Evolutionary conservation across 345 rosid genomes (phyloP).

Genomic region (Alliaria petiolata): DNA sequence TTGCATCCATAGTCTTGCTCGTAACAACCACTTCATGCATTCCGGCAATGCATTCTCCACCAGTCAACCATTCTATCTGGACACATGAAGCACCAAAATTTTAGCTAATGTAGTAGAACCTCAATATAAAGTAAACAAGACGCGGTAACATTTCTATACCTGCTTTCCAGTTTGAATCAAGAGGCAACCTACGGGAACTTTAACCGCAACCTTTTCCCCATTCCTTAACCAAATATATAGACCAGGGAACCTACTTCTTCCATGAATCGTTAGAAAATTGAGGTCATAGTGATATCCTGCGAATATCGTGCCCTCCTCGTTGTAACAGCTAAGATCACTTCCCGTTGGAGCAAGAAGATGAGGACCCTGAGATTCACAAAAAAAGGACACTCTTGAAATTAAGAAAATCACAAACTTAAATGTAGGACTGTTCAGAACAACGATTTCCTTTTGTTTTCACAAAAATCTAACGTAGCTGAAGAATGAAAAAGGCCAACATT

Average conservation of each 20-base stretch:
- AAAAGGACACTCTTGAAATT: neutral
- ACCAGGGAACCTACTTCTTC: conserved; percentile 97
- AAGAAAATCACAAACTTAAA: neutral
- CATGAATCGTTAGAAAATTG: conserved; percentile 91
- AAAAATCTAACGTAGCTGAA: neutral
- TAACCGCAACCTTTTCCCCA: conserved; percentile 87
- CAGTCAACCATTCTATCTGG: conserved; percentile 97
- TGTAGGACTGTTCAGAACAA: neutral
- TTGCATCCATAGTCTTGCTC: conserved; percentile 64
- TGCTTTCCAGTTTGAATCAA: conserved; percentile 91
- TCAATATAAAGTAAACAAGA: neutral
- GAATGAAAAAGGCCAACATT: neutral
- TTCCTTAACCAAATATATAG: conserved; percentile 88
- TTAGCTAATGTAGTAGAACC: neutral
- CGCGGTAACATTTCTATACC: conserved; percentile 38
- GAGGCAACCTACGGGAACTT: conserved; percentile 92
- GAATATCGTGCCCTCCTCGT: conserved; percentile 79
- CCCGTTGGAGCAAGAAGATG: conserved; percentile 99
- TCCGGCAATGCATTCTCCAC: conserved; percentile 89
- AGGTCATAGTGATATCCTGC: conserved; percentile 99
- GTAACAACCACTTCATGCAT: conserved; percentile 96
- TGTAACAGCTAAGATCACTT: conserved; percentile 69
- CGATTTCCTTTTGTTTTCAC: neutral
- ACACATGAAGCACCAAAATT: conserved; percentile 5
- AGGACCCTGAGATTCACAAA: conserved; percentile 61